A percentile compares a stretch with the other conserved stretches of the same genome.
phyloP scores from a whole-genome alignment of 495 filamentous ascomycete species.

The Melanomma pulvis-pyrius region DNA sequence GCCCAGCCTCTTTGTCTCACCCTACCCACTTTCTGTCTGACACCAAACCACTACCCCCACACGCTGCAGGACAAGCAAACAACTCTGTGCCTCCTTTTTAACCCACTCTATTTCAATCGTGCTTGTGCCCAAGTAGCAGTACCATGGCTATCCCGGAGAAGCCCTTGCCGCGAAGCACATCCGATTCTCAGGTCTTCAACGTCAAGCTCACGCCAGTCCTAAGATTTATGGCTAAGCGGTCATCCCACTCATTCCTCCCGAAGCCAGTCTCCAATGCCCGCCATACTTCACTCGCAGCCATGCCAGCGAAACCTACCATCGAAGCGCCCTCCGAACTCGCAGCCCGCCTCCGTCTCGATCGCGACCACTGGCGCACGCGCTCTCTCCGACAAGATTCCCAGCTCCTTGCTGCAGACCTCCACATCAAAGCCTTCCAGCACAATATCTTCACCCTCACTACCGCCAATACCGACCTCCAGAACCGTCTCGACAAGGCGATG shows the following conservation, averaged over 20 bases:
- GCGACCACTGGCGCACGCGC: slow-evolving; percentile 10
- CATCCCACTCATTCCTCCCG: not conserved
- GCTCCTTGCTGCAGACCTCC: not conserved
- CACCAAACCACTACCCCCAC: not conserved
- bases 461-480: not conserved
- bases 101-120: no score
- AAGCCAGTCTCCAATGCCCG: not conserved
- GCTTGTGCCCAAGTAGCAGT: no score
- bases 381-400: not conserved
- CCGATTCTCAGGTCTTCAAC: not conserved
- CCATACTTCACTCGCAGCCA: no score
- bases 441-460: not conserved
- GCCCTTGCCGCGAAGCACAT: not conserved
- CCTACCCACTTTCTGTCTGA: no score
- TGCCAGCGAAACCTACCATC: not conserved
- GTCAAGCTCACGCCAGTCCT: not conserved
- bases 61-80: no score
- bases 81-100: no score
- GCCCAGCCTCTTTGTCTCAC: not conserved
- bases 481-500: not conserved
- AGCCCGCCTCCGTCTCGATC: slow-evolving; percentile 3
- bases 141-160: not conserved
- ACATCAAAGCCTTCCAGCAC: not conserved
- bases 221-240: not conserved
- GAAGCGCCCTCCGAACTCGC: not conserved